Conservation (phyloP, 306 rosid genomes). For the Quercus suber region DNA sequence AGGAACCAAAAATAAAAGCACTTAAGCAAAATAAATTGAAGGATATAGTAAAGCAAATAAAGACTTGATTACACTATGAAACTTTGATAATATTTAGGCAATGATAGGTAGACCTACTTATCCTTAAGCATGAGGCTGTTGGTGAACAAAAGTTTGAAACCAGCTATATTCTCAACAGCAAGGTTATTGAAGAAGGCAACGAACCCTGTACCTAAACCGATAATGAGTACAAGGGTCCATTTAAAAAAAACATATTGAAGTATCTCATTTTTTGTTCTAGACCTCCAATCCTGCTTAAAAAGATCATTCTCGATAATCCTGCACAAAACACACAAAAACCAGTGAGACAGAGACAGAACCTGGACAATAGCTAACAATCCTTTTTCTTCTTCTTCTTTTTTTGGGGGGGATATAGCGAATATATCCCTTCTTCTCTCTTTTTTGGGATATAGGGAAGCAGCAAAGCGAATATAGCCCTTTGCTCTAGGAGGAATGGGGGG, state of each 20-base stretch:
- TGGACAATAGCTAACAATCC: not conserved
- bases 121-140: slow-evolving; percentile 48
- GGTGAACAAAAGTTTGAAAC: slow-evolving; percentile 63
- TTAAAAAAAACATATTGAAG: slow-evolving; percentile 55
- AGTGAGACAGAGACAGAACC: not conserved
- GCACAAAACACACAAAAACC: not conserved
- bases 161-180: slow-evolving; percentile 82
- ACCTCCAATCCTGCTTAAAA: slow-evolving; percentile 78
- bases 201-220: slow-evolving; percentile 69
- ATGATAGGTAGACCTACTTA: slow-evolving; percentile 36
- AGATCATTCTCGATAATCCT: slow-evolving; percentile 80
- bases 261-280: slow-evolving; percentile 49
- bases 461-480: no score
- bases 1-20: not conserved
- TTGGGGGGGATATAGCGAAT: no score
- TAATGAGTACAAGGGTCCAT: slow-evolving; percentile 70
- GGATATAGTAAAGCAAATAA: not conserved
- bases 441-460: no score
- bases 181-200: slow-evolving; percentile 69
- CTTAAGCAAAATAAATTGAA: not conserved
- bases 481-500: no score
- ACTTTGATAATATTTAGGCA: not conserved
- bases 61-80: not conserved
- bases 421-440: no score
- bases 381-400: no score